Evolutionary conservation across 495 filamentous ascomycete genomes (phyloP).

Genomic region (Neurospora sp.): DNA sequence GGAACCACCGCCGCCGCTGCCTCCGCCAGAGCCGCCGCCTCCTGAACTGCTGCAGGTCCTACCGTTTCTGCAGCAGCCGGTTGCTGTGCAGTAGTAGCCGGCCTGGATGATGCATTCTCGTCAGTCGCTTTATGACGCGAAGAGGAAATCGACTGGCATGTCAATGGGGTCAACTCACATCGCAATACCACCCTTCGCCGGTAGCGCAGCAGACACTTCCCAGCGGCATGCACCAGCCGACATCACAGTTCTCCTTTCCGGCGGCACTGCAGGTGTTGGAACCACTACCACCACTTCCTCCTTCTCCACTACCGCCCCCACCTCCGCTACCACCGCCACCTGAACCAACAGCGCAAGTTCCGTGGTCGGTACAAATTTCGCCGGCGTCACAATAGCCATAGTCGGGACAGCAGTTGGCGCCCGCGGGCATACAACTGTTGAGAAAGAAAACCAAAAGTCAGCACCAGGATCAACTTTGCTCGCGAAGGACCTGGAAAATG

Average conservation of each 20-base stretch:
- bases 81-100: conserved; percentile 9
- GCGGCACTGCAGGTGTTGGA: not conserved
- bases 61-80: conserved; percentile 10
- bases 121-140: not conserved
- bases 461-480: no score
- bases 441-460: not conserved
- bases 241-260: conserved; percentile 1
- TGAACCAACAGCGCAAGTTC: not conserved
- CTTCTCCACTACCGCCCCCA: not conserved
- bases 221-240: conserved; percentile 7
- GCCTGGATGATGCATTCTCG: not conserved
- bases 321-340: not conserved
- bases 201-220: conserved; percentile 6
- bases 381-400: conserved; percentile 14
- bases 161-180: not conserved
- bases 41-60: conserved; percentile 3
- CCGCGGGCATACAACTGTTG: conserved; percentile 13
- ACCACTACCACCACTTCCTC: not conserved
- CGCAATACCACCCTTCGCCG: conserved; percentile 8
- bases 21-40: not conserved
- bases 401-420: conserved; percentile 11
- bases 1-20: not conserved
- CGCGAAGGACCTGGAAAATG: no score
- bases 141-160: not conserved
- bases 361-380: conserved; percentile 2